Base-by-base conservation (phyloP, 371 early-diverging fungal species). In the Conidiobolus incongruus region DNA sequence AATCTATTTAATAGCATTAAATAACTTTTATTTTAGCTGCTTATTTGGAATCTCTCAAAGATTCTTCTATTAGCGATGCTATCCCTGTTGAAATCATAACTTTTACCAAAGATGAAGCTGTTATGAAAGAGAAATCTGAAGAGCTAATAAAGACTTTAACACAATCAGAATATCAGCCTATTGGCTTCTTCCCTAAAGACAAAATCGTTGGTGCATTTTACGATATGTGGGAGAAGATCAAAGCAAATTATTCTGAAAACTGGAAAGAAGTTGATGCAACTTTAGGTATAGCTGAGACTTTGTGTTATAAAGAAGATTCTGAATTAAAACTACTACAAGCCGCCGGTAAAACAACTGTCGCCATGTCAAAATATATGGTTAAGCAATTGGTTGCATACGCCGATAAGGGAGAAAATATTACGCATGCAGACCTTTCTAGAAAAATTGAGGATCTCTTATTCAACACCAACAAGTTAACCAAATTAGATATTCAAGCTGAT, bases 241-340 rank as follows among this genome's bases (percentile, higher is more conserved):
- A 77, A 21, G 58, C 58, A 0, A 45, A 51, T 1, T 55, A 60
- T 5, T 60, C 56, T 19, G 60, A 59, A 23, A 52, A 52, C 8
- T 63, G 79, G 26, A 72, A 79, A 29, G 54, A 62, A 44, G 66
- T 75, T 1, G 92, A 93, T 59, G 60, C 86, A 19, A 60, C 81
- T 0, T 44, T 59, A 2, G 84, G 77, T 2, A 49, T 90, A n/a
- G 70, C 84, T 0, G 51, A 64, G 2, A 61, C 74, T 17, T 63
- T 93, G 47, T 80, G 87, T 12, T 68, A 72, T 40, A 96, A 93
- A 53, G 97, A 96, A 50, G 78, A 78, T 12, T 76, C 77, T 35
- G 92, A 89, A 55, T 53, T 85, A 68, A 63, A 70, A 63, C 60
- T 66, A 21, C 71, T 80, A 46, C 59, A 64, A 47, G 60, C 58